A percentile compares a stretch with the other conserved stretches of the same genome.
These are phyloP conservation scores for Kluyveromyces sp. DNA, from an alignment of 1,139 yeast genomes.

Conservation along the genomic window DNA sequence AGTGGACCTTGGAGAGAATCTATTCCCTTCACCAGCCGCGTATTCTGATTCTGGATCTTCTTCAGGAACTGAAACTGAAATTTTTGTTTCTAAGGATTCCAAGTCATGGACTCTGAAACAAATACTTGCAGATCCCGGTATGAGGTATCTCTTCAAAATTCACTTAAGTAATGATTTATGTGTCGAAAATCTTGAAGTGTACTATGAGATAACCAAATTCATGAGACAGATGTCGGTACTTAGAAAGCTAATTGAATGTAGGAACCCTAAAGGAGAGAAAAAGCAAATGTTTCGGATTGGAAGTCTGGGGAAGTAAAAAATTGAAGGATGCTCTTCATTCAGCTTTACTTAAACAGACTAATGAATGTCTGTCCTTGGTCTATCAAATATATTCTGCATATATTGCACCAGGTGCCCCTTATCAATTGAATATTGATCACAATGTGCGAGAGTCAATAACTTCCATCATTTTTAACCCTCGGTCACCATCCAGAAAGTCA, in stretches of 20 bases:
- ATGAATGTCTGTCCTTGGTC: slow-evolving; percentile 48
- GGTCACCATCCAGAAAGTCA: slow-evolving; percentile 23
- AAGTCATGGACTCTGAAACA: slow-evolving; percentile 31
- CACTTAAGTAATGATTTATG: slow-evolving; percentile 62
- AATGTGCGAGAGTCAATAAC: slow-evolving; percentile 44
- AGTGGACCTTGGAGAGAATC: background rate
- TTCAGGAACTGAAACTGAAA: background rate
- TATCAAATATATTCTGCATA: slow-evolving; percentile 61
- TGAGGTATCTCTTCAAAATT: slow-evolving; percentile 55
- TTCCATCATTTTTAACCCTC: slow-evolving; percentile 36
- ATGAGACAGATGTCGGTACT: slow-evolving; percentile 33
- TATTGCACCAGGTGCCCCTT: slow-evolving; percentile 63
- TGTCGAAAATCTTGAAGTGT: slow-evolving; percentile 70
- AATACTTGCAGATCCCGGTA: slow-evolving; percentile 70
- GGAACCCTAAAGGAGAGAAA: slow-evolving; percentile 13
- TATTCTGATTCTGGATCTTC: background rate
- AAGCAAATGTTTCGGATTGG: slow-evolving; percentile 8
- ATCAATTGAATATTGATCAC: slow-evolving; percentile 64
- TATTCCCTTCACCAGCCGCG: background rate
- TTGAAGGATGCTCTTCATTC: slow-evolving; percentile 22
- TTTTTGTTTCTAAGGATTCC: slow-evolving; percentile 3
- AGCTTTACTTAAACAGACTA: slow-evolving; percentile 39
- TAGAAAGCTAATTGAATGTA: slow-evolving; percentile 28
- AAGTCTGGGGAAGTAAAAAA: slow-evolving; percentile 14
- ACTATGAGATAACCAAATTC: slow-evolving; percentile 46